Conservation (phyloP, 176 grass and related monocot species). For the Dendrocalamus sinicus region DNA sequence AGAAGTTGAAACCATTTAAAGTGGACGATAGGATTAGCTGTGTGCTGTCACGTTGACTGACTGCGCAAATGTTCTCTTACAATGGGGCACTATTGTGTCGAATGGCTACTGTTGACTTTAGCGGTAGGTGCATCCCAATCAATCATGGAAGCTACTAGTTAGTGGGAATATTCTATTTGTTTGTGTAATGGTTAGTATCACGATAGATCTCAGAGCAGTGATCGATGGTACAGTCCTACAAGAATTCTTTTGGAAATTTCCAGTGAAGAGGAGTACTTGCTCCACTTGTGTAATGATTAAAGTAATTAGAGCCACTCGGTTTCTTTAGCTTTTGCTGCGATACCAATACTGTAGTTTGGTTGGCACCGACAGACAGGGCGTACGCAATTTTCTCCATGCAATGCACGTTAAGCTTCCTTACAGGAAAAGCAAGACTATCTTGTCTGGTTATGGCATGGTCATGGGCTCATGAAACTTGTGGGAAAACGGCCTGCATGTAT, state of each 20-base stretch:
- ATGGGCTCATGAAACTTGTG: background rate
- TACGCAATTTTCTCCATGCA: background rate
- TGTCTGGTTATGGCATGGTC: background rate
- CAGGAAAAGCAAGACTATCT: background rate
- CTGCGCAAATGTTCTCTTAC: too few species aligned
- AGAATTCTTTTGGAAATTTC: background rate
- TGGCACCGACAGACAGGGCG: conserved; percentile 49
- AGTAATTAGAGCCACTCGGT: background rate
- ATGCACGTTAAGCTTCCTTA: background rate
- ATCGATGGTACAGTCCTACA: background rate
- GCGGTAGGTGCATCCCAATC: background rate
- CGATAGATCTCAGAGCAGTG: background rate
- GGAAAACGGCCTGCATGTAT: background rate
- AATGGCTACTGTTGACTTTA: conserved; percentile 26
- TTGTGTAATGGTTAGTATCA: background rate
- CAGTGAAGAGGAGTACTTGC: background rate
- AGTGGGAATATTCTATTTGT: background rate
- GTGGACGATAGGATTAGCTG: fast-evolving
- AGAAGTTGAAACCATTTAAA: too few species aligned
- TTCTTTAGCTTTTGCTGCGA: background rate
- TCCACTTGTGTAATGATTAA: conserved; percentile 26
- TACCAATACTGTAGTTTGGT: background rate
- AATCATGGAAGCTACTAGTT: background rate
- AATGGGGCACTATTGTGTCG: background rate
- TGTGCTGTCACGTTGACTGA: too few species aligned